These are phyloP conservation scores for Oryza glaberrima DNA, from an alignment of 176 grass and related monocot genomes.

Conservation along the genomic window DNA sequence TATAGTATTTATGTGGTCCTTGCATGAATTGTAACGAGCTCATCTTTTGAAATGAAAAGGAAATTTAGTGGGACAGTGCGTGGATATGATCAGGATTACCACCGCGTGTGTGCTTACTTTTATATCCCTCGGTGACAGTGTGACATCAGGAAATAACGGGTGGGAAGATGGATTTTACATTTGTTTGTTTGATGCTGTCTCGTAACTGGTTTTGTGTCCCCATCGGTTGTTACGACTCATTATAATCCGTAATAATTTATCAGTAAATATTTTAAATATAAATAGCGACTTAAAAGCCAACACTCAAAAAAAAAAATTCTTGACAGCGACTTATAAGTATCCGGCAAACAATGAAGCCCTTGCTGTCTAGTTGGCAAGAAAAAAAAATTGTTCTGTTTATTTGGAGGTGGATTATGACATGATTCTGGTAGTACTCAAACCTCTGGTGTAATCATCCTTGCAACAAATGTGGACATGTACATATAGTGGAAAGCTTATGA, in stretches of 20 bases:
- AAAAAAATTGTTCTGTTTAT: neutral
- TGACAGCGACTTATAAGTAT: too few relatives aligned
- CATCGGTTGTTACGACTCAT: too few relatives aligned
- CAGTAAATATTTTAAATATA: too few relatives aligned
- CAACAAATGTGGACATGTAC: neutral
- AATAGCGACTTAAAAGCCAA: too few relatives aligned
- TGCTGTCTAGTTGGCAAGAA: neutral
- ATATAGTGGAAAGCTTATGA: neutral
- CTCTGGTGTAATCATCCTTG: neutral
- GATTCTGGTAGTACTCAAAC: neutral
- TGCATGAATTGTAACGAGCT: neutral
- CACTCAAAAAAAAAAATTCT: too few relatives aligned
- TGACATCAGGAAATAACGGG: neutral
- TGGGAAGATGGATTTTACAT: neutral
- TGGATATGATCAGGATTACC: slow-evolving; percentile 16
- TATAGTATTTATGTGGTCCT: neutral
- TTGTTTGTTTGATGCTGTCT: neutral
- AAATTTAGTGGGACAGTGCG: slow-evolving; percentile 2
- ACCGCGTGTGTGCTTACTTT: neutral
- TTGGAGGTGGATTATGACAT: neutral
- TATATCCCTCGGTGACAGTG: neutral
- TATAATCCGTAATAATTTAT: too few relatives aligned
- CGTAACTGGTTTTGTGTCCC: neutral
- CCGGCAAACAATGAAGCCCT: too few relatives aligned
- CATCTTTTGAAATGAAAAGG: slow-evolving; percentile 16